Evolutionary conservation across 768 basidiomycete genomes (phyloP), one percentile per base, ranked within the genome.

Genomic region (Lentinula boryana): DNA sequence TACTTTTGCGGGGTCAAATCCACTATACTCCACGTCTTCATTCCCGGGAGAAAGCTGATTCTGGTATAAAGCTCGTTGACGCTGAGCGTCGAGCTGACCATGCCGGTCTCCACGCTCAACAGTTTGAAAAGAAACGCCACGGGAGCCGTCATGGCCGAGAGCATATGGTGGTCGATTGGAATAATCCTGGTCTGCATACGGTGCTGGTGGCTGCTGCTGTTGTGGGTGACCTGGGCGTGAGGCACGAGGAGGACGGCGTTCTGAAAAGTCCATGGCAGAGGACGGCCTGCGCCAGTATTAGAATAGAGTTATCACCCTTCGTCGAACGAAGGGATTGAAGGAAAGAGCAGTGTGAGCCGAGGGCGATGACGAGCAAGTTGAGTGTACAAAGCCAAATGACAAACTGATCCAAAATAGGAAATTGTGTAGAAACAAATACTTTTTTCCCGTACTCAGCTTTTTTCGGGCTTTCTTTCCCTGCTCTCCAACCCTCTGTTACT

Each of bases 31-130:
- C 36, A 50, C 60, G 60, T 75, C 70, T 63, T 77, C 71, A 56
- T 72, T 65, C 63, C 69, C 68, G 68, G 81, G 70, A 77, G 73
- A 64, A 80, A 61, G 78, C 75, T 66, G 77, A 74, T 64, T 75
- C 63, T 76, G 80, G 73, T 77, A 81, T 74, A 32, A 70, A 71
- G 36, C 80, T 38, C 54, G 75, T 63, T 80, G 79, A 13, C 82
- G 81, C 21, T 77, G 72, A n/a, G 35, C 78, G 75, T 87, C 87
- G 36, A 89, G 74, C 12, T 79, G 73, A 6, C 75, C 78, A 23
- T 76, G 78, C 58, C 89, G 82, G 73, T 90, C 89, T 52, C 89
- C 89, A 68, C 80, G 82, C 69, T 92, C 90, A 16, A 65, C 76
- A 59, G 78, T 79, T 71, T 86, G 85, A 69, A 93, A 93, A 38